phyloP scores from a whole-genome alignment of 1,284 basidiomycete genomes.

The Trichosporon sp. region DNA sequence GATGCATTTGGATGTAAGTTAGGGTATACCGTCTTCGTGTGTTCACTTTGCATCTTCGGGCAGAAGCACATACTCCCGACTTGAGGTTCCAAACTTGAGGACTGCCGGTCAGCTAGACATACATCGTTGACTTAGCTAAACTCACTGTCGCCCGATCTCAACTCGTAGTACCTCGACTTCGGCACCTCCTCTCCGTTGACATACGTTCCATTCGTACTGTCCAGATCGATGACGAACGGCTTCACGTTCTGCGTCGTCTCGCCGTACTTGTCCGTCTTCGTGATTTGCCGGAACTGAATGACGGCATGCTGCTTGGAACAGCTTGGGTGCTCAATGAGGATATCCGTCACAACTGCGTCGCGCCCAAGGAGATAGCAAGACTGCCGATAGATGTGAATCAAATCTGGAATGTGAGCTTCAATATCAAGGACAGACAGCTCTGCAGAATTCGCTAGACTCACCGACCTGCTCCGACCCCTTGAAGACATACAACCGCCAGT shows the following conservation, averaged over 20 bases:
- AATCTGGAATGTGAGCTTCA: constrained; percentile 54
- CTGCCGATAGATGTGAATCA: constrained; percentile 84
- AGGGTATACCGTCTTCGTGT: background rate
- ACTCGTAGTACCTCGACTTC: constrained; percentile 80
- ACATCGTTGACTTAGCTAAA: background rate
- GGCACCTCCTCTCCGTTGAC: constrained; percentile 87
- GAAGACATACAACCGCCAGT: constrained; percentile 96
- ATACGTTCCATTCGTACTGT: constrained; percentile 88
- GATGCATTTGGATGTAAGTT: background rate
- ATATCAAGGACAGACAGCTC: background rate
- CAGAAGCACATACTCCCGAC: constrained; percentile 79
- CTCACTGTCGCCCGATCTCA: constrained; percentile 79
- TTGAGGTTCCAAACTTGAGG: constrained; percentile 83
- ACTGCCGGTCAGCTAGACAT: constrained; percentile 52
- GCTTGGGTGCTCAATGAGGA: constrained; percentile 88
- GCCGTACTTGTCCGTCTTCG: constrained; percentile 83
- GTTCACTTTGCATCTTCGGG: constrained; percentile 63
- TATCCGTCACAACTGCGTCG: constrained; percentile 77
- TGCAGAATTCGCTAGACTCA: constrained; percentile 50
- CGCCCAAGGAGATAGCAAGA: constrained; percentile 91
- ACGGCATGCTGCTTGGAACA: constrained; percentile 98
- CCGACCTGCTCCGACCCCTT: constrained; percentile 88
- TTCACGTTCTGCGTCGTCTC: constrained; percentile 68
- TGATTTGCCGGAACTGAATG: constrained; percentile 84
- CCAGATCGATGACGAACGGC: constrained; percentile 95